These are phyloP conservation scores for Aspergillus piperis DNA, from an alignment of 2,329 filamentous ascomycete species.

Conservation along the genomic window DNA sequence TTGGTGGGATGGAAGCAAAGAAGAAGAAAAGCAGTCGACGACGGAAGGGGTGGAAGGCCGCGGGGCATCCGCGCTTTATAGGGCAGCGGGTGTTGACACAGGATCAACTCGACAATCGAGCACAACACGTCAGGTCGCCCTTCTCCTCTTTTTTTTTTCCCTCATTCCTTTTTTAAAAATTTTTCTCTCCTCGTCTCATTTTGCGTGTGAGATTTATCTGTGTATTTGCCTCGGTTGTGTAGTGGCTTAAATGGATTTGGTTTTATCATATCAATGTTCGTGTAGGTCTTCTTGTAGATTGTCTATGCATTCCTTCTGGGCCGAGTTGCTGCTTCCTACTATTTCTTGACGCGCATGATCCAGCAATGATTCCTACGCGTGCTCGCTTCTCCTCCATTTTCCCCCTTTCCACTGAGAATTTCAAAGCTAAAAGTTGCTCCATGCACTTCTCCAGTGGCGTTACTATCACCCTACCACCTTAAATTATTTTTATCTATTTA, in stretches of 20 bases:
- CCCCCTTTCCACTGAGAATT: background rate
- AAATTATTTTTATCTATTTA: background rate
- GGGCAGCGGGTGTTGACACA: slow-evolving; percentile 44
- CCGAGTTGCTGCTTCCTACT: slow-evolving; percentile 15
- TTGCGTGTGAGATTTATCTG: background rate
- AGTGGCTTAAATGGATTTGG: slow-evolving; percentile 9
- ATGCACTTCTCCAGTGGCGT: background rate
- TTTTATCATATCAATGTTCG: slow-evolving; percentile 3
- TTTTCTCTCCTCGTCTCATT: slow-evolving; percentile 3
- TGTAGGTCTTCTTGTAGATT: background rate
- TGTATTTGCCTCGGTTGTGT: slow-evolving; percentile 14
- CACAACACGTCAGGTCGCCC: slow-evolving; percentile 27
- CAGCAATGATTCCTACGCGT: slow-evolving; percentile 11
- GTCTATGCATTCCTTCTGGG: slow-evolving; percentile 7
- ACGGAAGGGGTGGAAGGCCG: slow-evolving; percentile 42
- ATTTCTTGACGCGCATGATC: slow-evolving; percentile 14
- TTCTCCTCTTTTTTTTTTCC: background rate
- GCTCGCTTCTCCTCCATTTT: background rate
- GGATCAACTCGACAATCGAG: slow-evolving; percentile 35
- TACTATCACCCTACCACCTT: background rate
- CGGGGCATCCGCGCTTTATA: slow-evolving; percentile 48
- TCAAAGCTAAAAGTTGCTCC: background rate
- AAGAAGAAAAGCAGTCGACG: slow-evolving; percentile 36
- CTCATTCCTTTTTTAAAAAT: background rate
- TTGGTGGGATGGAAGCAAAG: slow-evolving; percentile 20